Conservation (phyloP, 169 alveolate genomes). For the Plasmodium ovale region DNA sequence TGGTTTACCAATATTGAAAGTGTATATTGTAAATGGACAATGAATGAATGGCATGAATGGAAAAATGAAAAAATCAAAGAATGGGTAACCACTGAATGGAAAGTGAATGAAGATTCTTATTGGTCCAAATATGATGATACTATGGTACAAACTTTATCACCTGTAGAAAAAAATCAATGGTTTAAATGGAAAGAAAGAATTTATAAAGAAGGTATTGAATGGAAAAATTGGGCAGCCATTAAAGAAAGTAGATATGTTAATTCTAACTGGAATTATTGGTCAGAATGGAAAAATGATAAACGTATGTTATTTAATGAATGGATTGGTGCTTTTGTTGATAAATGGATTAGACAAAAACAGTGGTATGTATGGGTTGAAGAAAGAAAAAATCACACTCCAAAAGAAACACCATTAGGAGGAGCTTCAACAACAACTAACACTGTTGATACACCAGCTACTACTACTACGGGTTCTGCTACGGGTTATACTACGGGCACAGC, state of each 20-base stretch:
- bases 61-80: constrained; percentile 26
- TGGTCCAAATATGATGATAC: constrained; percentile 27
- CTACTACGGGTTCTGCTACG: too few relatives aligned
- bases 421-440: too few relatives aligned
- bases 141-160: background rate
- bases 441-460: too few relatives aligned
- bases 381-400: too few relatives aligned
- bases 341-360: constrained; percentile 28
- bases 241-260: constrained; percentile 17
- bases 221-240: constrained; percentile 29
- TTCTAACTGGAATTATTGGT: constrained; percentile 23
- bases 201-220: constrained; percentile 28
- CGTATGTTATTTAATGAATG: constrained; percentile 14
- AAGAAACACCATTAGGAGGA: too few relatives aligned
- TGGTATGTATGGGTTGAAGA: constrained; percentile 34
- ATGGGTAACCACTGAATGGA: constrained; percentile 33
- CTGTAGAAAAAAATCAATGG: constrained; percentile 2
- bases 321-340: background rate
- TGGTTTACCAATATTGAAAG: constrained; percentile 15
- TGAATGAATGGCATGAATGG: constrained; percentile 41
- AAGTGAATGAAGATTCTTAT: constrained; percentile 15
- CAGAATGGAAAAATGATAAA: constrained; percentile 43
- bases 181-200: constrained; percentile 36
- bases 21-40: constrained; percentile 35
- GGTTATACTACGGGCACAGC: too few relatives aligned